Conservation (phyloP, 257 asterid genomes). For the Handroanthus guayacan region DNA sequence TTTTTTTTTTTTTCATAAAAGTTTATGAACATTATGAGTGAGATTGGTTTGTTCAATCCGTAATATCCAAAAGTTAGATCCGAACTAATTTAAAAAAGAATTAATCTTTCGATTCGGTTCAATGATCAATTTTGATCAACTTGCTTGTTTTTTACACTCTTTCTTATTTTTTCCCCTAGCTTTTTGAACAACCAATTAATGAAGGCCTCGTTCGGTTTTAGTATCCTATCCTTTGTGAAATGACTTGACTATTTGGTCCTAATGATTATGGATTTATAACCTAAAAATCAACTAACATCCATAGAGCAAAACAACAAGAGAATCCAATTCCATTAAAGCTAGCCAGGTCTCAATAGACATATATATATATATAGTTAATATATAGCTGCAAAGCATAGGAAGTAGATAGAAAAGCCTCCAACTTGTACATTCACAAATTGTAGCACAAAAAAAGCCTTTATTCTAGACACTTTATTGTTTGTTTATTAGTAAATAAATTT, state of each 20-base stretch:
- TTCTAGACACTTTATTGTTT: neutral
- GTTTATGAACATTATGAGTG: too few relatives aligned
- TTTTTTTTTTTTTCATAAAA: too few relatives aligned
- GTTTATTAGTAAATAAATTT: neutral
- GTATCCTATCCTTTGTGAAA: neutral
- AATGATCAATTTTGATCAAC: too few relatives aligned
- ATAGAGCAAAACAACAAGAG: neutral
- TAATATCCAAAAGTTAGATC: too few relatives aligned
- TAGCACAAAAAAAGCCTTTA: neutral
- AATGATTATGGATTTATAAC: neutral
- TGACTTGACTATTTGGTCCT: neutral
- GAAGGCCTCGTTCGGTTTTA: neutral
- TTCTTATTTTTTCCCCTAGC: neutral
- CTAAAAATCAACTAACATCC: neutral
- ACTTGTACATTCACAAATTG: neutral
- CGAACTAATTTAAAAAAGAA: too few relatives aligned
- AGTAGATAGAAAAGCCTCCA: neutral
- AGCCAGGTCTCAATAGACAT: neutral
- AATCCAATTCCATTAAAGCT: neutral
- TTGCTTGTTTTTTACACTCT: too few relatives aligned
- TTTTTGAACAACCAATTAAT: constrained; percentile 1
- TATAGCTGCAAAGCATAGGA: neutral
- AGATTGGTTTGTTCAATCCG: too few relatives aligned
- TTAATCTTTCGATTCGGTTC: too few relatives aligned
- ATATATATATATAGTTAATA: too few relatives aligned